Base-by-base conservation (phyloP, 345 rosid species). In the Cardiospermum halicacabum region DNA sequence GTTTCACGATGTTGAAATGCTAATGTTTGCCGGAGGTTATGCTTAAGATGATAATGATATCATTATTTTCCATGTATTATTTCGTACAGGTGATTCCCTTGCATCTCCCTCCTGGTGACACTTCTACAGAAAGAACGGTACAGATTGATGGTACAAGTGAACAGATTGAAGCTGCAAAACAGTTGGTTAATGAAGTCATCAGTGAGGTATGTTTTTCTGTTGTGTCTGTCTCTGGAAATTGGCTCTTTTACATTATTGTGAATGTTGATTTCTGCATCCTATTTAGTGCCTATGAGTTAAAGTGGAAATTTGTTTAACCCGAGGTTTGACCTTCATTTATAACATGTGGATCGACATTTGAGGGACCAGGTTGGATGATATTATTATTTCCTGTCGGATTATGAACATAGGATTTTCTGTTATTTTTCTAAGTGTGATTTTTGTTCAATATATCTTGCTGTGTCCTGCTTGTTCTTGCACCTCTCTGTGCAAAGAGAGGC, bases 61-160 rank as follows among this genome's bases (percentile, higher is more conserved):
- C 21, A 13, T 5, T 28, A 7, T 3, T 19, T 48, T 25, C 22
- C 25, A 56, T 24, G 6, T 18, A n/a, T 34, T 40, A 5, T 49
- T 28, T 48, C 24, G 3, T 60, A 51, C 82, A 95, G 99, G 98
- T 95, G 65, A 85, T 95, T 64, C 99, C 99, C 21, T 71, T 95
- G 84, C 99, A 91, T 80, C 80, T 89, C 42, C 98, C 99, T 22
- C 97, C 99, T 10, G 98, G 98, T 58, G 98, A 95, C 77, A 62
- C 86, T 18, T 75, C 98, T 1, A 64, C 73, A 18, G 99, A 95
- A 19, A 78, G 99, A 75, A 79, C 85, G 31, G 74, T 95, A 57
- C 92, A 91, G 71, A 86, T 95, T 70, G 98, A 95, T 81, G 99
- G 99, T 62, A 84, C 90, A 8, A 75, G 56, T 60, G 99, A 95